Evolutionary conservation across 768 basidiomycete species (phyloP).

Genomic region (Serendipita sp.): DNA sequence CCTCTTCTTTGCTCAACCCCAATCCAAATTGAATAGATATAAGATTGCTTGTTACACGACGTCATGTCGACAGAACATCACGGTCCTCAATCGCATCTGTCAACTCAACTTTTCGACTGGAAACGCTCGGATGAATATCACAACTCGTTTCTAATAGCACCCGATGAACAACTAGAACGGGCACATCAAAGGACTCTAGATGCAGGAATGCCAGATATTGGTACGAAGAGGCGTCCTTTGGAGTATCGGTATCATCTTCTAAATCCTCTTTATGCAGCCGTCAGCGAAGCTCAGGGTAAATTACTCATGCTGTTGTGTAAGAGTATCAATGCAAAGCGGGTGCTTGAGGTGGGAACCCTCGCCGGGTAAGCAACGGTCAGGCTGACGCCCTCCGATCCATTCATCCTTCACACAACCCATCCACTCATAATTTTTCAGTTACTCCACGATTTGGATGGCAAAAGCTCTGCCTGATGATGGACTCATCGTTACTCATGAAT

Average conservation of each 20-base stretch:
- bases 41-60: too few species aligned
- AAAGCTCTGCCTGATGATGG: conserved; percentile 19
- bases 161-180: conserved; percentile 28
- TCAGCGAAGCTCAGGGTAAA: conserved; percentile 8
- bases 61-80: too few species aligned
- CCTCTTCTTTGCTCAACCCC: too few species aligned
- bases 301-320: conserved; percentile 15
- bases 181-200: conserved; percentile 25
- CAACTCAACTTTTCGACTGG: conserved; percentile 25
- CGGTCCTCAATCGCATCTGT: too few species aligned
- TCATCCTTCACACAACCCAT: neutral
- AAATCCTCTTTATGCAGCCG: neutral
- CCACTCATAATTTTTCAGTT: conserved; percentile 8
- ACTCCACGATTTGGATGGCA: conserved; percentile 20
- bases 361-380: conserved; percentile 13
- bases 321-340: conserved; percentile 12
- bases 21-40: too few species aligned
- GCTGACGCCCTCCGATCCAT: too few species aligned
- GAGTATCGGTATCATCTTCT: neutral
- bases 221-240: neutral
- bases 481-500: conserved; percentile 19
- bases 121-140: conserved; percentile 37
- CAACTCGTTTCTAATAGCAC: conserved; percentile 34
- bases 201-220: conserved; percentile 29
- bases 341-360: conserved; percentile 19